Evolutionary conservation across 2,329 filamentous ascomycete species (phyloP), one percentile per base, ranked within the genome.

Genomic region (Rhinocladiella mackenziei): DNA sequence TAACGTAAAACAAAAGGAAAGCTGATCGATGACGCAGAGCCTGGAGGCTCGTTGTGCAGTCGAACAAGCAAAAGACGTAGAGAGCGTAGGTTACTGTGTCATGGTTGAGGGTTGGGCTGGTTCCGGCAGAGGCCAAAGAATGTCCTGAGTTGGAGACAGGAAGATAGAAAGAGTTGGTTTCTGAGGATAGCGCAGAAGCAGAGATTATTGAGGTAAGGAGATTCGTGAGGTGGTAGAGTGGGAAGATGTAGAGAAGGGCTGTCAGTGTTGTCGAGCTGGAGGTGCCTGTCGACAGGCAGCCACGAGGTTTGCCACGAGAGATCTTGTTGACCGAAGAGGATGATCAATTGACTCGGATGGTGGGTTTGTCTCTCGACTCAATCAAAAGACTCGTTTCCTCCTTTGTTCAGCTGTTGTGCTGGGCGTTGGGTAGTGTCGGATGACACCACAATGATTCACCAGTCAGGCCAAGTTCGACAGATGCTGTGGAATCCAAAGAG

Each of bases 31-130:
- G 53, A 54, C 53, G 44, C 55, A 50, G 53, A 57, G 55, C 53
- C 40, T 48, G 28, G n/a, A 40, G 42, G 53, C 55, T 51, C 55
- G 51, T 56, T 54, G 53, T 54, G 38, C 48, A 53, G 43, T 56
- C 53, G 53, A 57, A 50, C 47, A 43, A 43, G 52, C 43, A 41
- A 40, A 22, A 40, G 35, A 43, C 45, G 45, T 48, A 56, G 41
- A 47, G 55, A 56, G 38, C 43, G 55, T 54, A 30, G 48, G 38
- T 53, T 55, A 55, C 51, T 51, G 50, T 29, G 43, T 53, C 50
- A 55, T 55, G 45, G 22, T 52, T 34, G 43, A 50, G 39, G 23
- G 30, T 14, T 17, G 42, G 49, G 36, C 45, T 54, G 49, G 43
- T 47, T 50, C 45, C 45, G 49, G 45, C 49, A 45, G 25, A 40